These are phyloP conservation scores for Tothia fuscella DNA, from an alignment of 2,329 filamentous ascomycete genomes.

Conservation along the genomic window DNA sequence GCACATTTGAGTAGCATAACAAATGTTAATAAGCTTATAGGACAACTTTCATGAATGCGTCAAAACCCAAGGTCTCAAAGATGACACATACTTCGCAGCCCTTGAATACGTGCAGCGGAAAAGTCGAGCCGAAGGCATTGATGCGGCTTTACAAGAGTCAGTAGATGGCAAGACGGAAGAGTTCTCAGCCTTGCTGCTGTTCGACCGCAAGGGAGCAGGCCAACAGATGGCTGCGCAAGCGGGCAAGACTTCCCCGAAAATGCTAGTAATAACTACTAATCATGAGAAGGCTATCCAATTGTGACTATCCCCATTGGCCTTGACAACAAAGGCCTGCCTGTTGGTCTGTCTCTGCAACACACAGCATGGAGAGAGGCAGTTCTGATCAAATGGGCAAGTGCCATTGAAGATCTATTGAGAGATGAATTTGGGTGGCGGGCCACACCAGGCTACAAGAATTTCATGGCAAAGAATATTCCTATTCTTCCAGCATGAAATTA, in stretches of 20 bases:
- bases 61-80: constrained; percentile 45
- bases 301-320: no score
- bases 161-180: constrained; percentile 38
- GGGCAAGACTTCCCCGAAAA: no score
- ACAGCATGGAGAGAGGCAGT: constrained; percentile 49
- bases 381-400: constrained; percentile 46
- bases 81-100: constrained; percentile 57
- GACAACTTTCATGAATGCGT: constrained; percentile 56
- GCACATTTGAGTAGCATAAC: no score
- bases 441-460: background rate
- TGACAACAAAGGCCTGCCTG: constrained; percentile 31
- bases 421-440: constrained; percentile 18
- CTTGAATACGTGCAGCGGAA: constrained; percentile 47
- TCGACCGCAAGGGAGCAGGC: background rate
- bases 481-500: no score
- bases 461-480: background rate
- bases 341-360: constrained; percentile 36
- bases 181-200: constrained; percentile 23
- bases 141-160: constrained; percentile 45
- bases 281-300: no score
- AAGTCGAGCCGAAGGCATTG: constrained; percentile 54
- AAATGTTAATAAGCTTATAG: no score
- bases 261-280: constrained; percentile 44
- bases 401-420: constrained; percentile 29
- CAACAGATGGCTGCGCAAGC: no score